Evolutionary conservation across 306 rosid species (phyloP), one percentile per base, ranked within the genome.

Genomic region (Sechiopsis laciniata): DNA sequence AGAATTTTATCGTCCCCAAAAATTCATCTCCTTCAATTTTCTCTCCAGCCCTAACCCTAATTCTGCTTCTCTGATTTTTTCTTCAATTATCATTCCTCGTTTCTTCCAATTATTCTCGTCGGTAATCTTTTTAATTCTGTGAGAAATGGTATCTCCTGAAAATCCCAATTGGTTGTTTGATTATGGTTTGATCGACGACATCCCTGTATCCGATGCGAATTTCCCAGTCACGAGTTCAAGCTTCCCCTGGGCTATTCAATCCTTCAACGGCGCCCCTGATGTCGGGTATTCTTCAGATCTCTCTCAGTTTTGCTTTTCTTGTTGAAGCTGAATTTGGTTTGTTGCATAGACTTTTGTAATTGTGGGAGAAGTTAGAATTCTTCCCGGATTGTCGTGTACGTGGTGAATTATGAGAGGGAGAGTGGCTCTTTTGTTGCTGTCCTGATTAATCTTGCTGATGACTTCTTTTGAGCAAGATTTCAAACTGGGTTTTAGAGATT

Each of bases 61-160:
- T 2, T 40, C 32, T 5, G 8, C 0, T 64, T 32, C 37, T 4
- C 0, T 40, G 0, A 65, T 65, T 19, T 19, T 12, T 6, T 26
- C 5, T 48, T 40, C 54, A 40, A 17, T 17, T 19, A 10, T 17
- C 22, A 5, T 65, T 42, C 24, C 45, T 37, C 45, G 45, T 32
- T 32, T 32, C 5, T 32, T 32, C 5, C 37, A 32, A 32, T 32
- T 3, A 26, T 32, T 32, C 22, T 13, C 14, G 48, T 13, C 50
- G 69, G 50, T 37, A 40, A 37, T 1, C 0, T 3, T 37, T 40
- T 2, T 3, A 32, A 8, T 19, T 65, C 32, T 68, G 48, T 48
- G 73, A 68, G 79, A 35, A 95, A 95, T 94, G 99, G 97, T 82
- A 62, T 84, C 96, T 68, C 92, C 97, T 67, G 99, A 94, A 88